Evolutionary conservation across 2,329 filamentous ascomycete species (phyloP), one percentile per base, ranked within the genome.

Genomic region (Fusarium austroafricanum): DNA sequence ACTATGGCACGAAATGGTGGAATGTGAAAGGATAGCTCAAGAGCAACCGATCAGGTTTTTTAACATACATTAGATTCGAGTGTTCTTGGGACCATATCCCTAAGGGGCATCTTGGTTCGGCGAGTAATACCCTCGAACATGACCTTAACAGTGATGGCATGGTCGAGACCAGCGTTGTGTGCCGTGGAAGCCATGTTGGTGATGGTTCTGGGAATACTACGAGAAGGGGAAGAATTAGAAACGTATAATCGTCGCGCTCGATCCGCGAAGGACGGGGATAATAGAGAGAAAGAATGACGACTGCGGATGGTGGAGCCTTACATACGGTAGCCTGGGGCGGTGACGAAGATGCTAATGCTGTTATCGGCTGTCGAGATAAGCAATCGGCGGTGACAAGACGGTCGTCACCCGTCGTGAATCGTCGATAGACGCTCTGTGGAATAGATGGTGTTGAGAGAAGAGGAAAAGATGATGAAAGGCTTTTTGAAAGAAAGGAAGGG

Each of bases 41-140:
- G 12, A 12, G 44, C 37, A 35, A 33, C 21, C n/a, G 21, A 33
- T 35, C 15, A 11, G 20, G 29, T 12, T 40, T 43, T 39, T 67
- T 74, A 71, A 87, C 91, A 78, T 87, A 98, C 96, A 88, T 95
- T 96, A 75, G 89, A 84, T 73, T 94, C 93, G 38, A 99, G 87
- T 45, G 89, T 85, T 68, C 83, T 84, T 49, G 91, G 88, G 67
- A 88, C 89, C 57, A 98, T 89, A 72, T 98, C 95, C 77, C 90
- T 89, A 76, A 98, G 87, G 56, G 93, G 91, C 69, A 98, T 86
- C 86, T 97, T 97, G 83, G 96, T 92, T 73, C 94, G 92, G 75
- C 92, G 90, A 75, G 90, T 91, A 75, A 82, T 83, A 61, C 92
- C 92, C 76, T 94, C 89, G 75, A 91, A 89, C 75, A 88, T 87